These are phyloP conservation scores for Melocanna baccifera DNA, from an alignment of 176 grass and related monocot species.

Conservation along the genomic window DNA sequence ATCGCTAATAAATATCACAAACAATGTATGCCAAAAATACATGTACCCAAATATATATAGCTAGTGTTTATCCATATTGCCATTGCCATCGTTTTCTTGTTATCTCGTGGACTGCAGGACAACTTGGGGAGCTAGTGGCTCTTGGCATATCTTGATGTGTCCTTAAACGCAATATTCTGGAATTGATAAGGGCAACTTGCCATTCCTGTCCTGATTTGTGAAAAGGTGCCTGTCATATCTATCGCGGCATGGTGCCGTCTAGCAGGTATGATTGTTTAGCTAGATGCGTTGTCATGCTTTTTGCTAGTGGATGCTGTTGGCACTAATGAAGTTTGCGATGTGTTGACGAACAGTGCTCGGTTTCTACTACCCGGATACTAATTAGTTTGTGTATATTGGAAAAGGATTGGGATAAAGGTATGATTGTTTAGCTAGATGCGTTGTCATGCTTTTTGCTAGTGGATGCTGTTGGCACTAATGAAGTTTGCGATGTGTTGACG, in stretches of 20 bases:
- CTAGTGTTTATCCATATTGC: background rate
- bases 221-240: conserved; percentile 14
- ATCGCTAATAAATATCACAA: background rate
- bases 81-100: background rate
- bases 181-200: background rate
- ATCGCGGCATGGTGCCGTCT: background rate
- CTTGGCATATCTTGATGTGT: background rate
- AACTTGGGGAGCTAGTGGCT: background rate
- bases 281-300: too few relatives aligned
- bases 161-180: background rate
- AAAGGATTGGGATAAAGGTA: too few relatives aligned
- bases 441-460: background rate
- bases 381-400: too few relatives aligned
- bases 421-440: too few relatives aligned
- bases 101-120: background rate
- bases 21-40: background rate
- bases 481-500: background rate
- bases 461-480: background rate
- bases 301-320: background rate
- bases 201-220: background rate
- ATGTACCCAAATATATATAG: background rate
- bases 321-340: background rate
- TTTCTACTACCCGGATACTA: background rate
- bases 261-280: background rate
- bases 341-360: background rate